These are phyloP conservation scores for Ustilago esculenta DNA, from an alignment of 1,284 basidiomycete genomes.

Conservation along the genomic window DNA sequence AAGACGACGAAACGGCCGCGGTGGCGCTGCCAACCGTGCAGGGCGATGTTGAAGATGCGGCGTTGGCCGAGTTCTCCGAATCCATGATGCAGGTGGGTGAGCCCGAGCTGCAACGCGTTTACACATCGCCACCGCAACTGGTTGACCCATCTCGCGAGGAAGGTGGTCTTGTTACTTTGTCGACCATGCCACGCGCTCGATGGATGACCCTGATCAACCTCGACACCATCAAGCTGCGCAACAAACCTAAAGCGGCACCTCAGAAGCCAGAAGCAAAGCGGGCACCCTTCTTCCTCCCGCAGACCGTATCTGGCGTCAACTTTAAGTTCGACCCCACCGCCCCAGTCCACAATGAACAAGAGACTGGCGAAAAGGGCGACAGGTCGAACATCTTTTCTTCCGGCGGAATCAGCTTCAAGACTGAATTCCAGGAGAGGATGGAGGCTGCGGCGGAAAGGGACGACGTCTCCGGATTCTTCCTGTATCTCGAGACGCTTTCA, in stretches of 20 bases:
- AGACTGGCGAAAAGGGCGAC: neutral
- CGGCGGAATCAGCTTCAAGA: constrained; percentile 46
- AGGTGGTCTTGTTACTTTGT: constrained; percentile 77
- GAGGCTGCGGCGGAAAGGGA: constrained; percentile 33
- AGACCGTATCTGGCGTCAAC: constrained; percentile 41
- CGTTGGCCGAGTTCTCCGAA: constrained; percentile 79
- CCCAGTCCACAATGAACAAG: neutral
- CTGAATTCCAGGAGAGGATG: constrained; percentile 52
- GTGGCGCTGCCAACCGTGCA: constrained; percentile 48
- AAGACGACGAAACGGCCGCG: constrained; percentile 12
- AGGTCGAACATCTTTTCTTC: constrained; percentile 41
- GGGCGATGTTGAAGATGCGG: constrained; percentile 69
- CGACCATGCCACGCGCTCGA: constrained; percentile 86
- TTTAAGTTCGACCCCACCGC: constrained; percentile 41
- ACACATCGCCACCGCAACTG: constrained; percentile 69
- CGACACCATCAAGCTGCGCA: constrained; percentile 88
- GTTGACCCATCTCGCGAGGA: constrained; percentile 62
- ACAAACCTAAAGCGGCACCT: constrained; percentile 94
- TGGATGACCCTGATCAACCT: constrained; percentile 97
- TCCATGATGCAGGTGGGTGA: constrained; percentile 41
- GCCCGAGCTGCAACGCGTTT: constrained; percentile 53
- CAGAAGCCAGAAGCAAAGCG: constrained; percentile 83
- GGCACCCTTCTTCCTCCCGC: constrained; percentile 93
- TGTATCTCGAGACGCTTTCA: constrained; percentile 83
- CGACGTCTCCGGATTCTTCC: constrained; percentile 74